phyloP scores from a whole-genome alignment of 2,329 filamentous ascomycete genomes.

The Fusarium pseudograminearum region DNA sequence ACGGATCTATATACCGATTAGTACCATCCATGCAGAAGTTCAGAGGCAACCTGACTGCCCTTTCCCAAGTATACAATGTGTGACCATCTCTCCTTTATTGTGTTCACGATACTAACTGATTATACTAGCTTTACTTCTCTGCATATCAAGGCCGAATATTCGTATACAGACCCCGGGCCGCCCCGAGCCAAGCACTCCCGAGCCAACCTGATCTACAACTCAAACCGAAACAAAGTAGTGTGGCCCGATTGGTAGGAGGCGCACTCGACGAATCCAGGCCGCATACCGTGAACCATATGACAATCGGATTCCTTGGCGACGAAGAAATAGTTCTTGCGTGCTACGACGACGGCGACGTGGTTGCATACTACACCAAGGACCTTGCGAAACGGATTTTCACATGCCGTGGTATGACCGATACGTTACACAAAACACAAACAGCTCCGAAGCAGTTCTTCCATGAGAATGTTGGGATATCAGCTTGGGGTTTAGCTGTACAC shows the following conservation, averaged over 20 bases:
- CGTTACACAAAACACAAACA: constrained; percentile 10
- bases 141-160: constrained; percentile 69
- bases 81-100: constrained; percentile 16
- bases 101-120: constrained; percentile 21
- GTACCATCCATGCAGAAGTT: constrained; percentile 54
- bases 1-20: constrained; percentile 47
- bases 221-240: constrained; percentile 56
- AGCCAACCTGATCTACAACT: constrained; percentile 64
- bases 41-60: constrained; percentile 67
- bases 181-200: constrained; percentile 62
- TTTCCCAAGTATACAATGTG: constrained; percentile 70
- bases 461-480: constrained; percentile 80
- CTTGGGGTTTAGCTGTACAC: constrained; percentile 92
- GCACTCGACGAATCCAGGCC: constrained; percentile 63
- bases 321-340: constrained; percentile 76
- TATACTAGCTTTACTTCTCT: constrained; percentile 67
- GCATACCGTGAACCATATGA: constrained; percentile 77
- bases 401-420: constrained; percentile 12
- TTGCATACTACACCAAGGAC: constrained; percentile 73
- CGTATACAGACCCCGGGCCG: constrained; percentile 64
- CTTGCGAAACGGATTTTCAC: constrained; percentile 60
- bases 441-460: constrained; percentile 71
- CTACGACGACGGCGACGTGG: constrained; percentile 81
- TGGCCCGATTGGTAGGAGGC: constrained; percentile 59
- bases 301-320: constrained; percentile 75